phyloP scores from a whole-genome alignment of 345 rosid species.

The Excoecaria cochinchinensis region DNA sequence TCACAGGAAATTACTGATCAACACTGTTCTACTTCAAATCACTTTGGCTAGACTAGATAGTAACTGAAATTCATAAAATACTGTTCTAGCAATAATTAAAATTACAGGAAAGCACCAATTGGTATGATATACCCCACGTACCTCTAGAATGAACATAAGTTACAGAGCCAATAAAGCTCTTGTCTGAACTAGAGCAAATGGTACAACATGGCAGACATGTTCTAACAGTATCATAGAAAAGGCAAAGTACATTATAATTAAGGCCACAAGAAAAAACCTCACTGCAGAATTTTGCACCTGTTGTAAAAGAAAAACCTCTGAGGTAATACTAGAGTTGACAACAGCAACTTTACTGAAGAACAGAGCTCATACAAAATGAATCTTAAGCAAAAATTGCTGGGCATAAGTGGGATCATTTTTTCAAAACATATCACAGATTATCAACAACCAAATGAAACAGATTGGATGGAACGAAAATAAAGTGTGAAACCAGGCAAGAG shows the following conservation, averaged over 20 bases:
- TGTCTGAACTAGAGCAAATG: not conserved
- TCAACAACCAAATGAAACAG: not conserved
- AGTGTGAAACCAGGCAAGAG: not conserved
- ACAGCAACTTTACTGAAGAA: not conserved
- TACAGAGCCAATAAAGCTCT: not conserved
- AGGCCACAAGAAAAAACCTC: not conserved
- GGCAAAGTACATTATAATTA: not conserved
- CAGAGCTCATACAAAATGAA: not conserved
- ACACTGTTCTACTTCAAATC: not conserved
- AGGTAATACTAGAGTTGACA: not conserved
- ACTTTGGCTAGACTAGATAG: not conserved
- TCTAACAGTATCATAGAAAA: not conserved
- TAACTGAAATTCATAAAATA: not conserved
- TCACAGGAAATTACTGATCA: not conserved
- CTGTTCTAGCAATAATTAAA: not conserved
- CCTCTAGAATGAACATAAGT: not conserved
- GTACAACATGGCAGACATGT: not conserved
- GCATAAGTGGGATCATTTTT: not conserved
- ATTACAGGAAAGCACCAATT: constrained; percentile 6
- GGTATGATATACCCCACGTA: not conserved
- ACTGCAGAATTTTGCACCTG: not conserved
- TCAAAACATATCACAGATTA: not conserved
- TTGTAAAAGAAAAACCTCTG: not conserved
- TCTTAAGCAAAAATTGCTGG: not conserved
- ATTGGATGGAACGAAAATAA: not conserved